Evolutionary conservation across 495 filamentous ascomycete species (phyloP), one percentile per base, ranked within the genome.

Genomic region (Entonaema liquescens): DNA sequence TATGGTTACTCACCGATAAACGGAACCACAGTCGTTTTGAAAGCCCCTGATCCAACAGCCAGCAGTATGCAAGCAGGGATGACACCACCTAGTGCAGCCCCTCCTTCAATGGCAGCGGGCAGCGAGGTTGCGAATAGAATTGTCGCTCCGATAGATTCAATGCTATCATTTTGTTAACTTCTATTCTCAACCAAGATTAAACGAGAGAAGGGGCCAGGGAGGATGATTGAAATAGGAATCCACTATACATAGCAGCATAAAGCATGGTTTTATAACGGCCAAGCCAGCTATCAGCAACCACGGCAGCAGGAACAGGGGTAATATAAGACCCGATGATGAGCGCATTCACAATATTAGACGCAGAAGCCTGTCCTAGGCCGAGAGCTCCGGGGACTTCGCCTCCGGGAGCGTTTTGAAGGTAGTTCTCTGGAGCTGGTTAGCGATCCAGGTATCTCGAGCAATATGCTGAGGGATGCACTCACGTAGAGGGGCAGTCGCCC

Each of bases 261-360:
- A 65, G 50, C 54, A 70, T 59, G 13, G 67, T 70, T 49, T 65
- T 70, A 12, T 65, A 70, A 15, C 67, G 60, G 5, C 67, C 67
- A 8, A 70, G 23, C 67, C 61, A 65, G n/a, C 54, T 59, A 49
- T 70, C 67, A 11, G 61, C 54, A 35, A 65, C 40, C n/a, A 65
- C 47, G 3, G 67, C 67, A 25, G 55, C 47, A 8, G 60, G 60
- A 7, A 61, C 28, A 29, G 67, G 61, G 15, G 61, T 60, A 5
- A 70, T 55, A 19, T 47, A 65, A 17, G 54, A 55, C 25, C 54
- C 55, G 6, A 70, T 47, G 1, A 60, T 55, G 9, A 65, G 44
- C 15, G 61, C 67, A 25, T 65, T 70, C 26, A 52, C 9, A 19
- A 70, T 50, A 21, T 60, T 65, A 2, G 67, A 47, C 5, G 67